Percentiles rank a stretch among this genome's conserved stretches.
Evolutionary conservation across 805 yeast species (phyloP).

Genomic region (Candida vaughaniae): DNA sequence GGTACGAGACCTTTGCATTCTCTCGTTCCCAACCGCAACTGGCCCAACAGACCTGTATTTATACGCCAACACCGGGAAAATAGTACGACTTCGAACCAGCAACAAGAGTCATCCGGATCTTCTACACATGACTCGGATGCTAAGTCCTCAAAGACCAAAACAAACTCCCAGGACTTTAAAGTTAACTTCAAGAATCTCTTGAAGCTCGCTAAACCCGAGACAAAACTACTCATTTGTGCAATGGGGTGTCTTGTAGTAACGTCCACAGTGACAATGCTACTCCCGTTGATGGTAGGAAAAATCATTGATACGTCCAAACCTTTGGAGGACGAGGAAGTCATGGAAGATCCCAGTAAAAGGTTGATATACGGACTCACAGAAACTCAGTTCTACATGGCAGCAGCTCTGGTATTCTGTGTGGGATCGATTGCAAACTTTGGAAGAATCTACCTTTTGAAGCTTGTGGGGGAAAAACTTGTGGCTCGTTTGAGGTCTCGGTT

Average conservation of each 20-base stretch:
- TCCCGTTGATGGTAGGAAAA: slow-evolving; percentile 84
- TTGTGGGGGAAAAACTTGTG: slow-evolving; percentile 84
- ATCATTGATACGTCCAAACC: slow-evolving; percentile 69
- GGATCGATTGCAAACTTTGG: slow-evolving; percentile 84
- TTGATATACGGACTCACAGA: slow-evolving; percentile 56
- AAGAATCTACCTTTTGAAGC: slow-evolving; percentile 69
- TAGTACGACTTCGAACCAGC: too few relatives aligned
- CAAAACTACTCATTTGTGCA: slow-evolving; percentile 55
- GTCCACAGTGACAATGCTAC: slow-evolving; percentile 74
- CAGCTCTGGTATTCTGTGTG: slow-evolving; percentile 60
- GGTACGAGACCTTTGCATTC: too few relatives aligned
- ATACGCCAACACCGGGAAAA: too few relatives aligned
- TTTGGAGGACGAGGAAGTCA: slow-evolving; percentile 3
- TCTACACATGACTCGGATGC: too few relatives aligned
- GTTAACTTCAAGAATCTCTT: slow-evolving; percentile 23
- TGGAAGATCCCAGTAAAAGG: slow-evolving; percentile 3
- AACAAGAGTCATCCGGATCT: too few relatives aligned
- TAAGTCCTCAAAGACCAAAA: too few relatives aligned
- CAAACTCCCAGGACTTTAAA: slow-evolving; percentile 1
- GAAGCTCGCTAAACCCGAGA: slow-evolving; percentile 40
- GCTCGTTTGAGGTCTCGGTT: slow-evolving; percentile 79
- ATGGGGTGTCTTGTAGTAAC: slow-evolving; percentile 63
- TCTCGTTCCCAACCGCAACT: too few relatives aligned
- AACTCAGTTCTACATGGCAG: slow-evolving; percentile 58
- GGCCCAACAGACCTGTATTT: too few relatives aligned